These are phyloP conservation scores for Brassica juncea DNA, from an alignment of 345 rosid genomes.

Conservation along the genomic window DNA sequence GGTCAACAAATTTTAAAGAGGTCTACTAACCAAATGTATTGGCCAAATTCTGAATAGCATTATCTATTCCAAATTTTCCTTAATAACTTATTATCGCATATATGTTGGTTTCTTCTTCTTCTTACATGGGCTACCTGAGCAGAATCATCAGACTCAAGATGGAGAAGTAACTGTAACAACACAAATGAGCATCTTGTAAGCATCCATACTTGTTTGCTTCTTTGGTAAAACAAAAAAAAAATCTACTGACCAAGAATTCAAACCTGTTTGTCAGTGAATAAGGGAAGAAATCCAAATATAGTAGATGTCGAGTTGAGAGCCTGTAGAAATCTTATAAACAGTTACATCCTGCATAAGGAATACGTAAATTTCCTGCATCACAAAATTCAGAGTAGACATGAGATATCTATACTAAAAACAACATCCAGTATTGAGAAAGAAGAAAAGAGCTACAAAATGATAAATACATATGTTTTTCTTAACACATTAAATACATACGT, in stretches of 20 bases:
- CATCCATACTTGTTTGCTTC: constrained; percentile 1
- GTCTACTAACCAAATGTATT: too few species aligned
- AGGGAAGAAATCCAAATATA: constrained; percentile 75
- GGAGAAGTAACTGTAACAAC: too few species aligned
- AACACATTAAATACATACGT: neutral
- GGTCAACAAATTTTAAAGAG: too few species aligned
- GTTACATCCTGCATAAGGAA: constrained; percentile 64
- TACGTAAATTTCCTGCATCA: constrained; percentile 75
- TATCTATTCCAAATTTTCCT: too few species aligned
- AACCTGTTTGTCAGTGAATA: constrained; percentile 75
- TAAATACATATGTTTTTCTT: neutral
- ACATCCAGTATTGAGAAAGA: neutral
- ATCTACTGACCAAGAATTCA: constrained; percentile 11
- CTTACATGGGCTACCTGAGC: too few species aligned
- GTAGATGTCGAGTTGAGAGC: constrained; percentile 98
- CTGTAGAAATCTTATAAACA: constrained; percentile 68
- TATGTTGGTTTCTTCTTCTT: too few species aligned
- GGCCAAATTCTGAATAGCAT: too few species aligned
- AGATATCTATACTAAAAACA: constrained; percentile 14
- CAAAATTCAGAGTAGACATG: constrained; percentile 15
- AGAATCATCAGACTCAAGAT: too few species aligned
- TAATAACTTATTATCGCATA: too few species aligned
- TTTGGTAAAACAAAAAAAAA: neutral
- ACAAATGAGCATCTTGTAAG: constrained; percentile 7
- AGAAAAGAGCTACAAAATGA: neutral